Evolutionary conservation across 192 early-diverging fungal species (phyloP).

Genomic region (Coemansia sp.): DNA sequence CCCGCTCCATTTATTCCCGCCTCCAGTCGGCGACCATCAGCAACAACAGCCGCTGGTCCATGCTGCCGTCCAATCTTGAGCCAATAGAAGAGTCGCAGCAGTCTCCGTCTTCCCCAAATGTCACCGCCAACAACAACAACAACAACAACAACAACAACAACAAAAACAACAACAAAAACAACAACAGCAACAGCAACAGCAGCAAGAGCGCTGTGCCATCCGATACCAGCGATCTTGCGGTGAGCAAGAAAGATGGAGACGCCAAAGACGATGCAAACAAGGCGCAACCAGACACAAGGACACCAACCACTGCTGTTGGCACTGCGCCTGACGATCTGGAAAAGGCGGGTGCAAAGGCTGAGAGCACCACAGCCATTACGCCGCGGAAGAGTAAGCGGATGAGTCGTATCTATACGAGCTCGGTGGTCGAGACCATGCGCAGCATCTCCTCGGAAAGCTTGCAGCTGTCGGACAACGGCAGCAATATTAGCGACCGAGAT

Average conservation of each 20-base stretch:
- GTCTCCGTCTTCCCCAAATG: constrained; percentile 10
- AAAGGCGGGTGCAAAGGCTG: background rate
- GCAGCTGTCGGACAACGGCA: constrained; percentile 24
- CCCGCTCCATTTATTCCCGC: constrained; percentile 32
- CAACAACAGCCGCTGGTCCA: constrained; percentile 33
- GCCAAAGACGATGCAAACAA: background rate
- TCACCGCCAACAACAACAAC: background rate
- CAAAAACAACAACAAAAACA: no score
- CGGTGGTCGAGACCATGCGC: constrained; percentile 13
- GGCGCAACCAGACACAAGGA: background rate
- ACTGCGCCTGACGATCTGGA: background rate
- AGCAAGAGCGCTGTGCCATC: background rate
- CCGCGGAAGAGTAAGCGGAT: constrained; percentile 18
- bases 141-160: no score
- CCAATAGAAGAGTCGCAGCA: constrained; percentile 41
- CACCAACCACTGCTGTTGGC: background rate
- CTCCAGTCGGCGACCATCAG: constrained; percentile 26
- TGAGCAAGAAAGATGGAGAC: background rate
- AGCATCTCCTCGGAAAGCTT: constrained; percentile 36
- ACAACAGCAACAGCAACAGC: no score
- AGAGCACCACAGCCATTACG: background rate
- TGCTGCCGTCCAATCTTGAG: constrained; percentile 36
- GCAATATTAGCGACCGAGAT: constrained; percentile 13
- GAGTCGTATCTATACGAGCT: constrained; percentile 24
- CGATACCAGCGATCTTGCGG: background rate